Percentiles rank a stretch among this genome's conserved stretches.
phyloP scores from a whole-genome alignment of 768 basidiomycete species.

The Mrakia gelida region DNA sequence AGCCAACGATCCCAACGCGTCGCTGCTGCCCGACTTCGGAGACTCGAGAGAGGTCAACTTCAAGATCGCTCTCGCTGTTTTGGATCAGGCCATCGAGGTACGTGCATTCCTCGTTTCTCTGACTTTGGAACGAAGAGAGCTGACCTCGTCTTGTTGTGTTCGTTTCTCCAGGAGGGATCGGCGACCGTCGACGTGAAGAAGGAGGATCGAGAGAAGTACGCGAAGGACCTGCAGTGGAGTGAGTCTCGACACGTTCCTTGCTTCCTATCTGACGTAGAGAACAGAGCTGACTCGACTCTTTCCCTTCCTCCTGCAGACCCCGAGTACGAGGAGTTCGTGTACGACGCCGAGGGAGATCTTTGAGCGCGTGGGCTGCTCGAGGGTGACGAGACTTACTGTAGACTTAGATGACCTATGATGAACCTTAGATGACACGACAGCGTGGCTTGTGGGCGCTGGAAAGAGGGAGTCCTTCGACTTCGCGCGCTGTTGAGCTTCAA shows the following conservation, averaged over 20 bases:
- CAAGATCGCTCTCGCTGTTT: conserved; percentile 72
- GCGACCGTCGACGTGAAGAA: neutral
- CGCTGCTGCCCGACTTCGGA: conserved; percentile 61
- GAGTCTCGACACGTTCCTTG: no score
- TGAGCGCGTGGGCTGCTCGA: neutral
- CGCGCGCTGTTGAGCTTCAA: no score
- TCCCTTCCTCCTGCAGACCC: neutral
- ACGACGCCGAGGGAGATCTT: neutral
- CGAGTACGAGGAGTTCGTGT: neutral
- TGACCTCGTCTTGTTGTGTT: no score
- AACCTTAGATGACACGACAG: no score
- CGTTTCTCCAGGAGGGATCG: conserved; percentile 51
- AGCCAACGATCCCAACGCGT: conserved; percentile 59
- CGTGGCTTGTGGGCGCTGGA: no score
- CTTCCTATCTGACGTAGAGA: no score
- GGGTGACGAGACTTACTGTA: no score
- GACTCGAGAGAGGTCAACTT: conserved; percentile 59
- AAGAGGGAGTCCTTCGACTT: no score
- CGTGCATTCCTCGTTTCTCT: no score
- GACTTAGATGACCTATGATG: no score
- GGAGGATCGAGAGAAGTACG: conserved; percentile 12
- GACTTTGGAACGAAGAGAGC: no score
- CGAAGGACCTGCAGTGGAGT: conserved; percentile 6
- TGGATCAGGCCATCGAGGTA: conserved; percentile 62
- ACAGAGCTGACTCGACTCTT: no score